These are phyloP conservation scores for Paraconiothyrium sp. DNA, from an alignment of 2,329 filamentous ascomycete species.

Conservation along the genomic window DNA sequence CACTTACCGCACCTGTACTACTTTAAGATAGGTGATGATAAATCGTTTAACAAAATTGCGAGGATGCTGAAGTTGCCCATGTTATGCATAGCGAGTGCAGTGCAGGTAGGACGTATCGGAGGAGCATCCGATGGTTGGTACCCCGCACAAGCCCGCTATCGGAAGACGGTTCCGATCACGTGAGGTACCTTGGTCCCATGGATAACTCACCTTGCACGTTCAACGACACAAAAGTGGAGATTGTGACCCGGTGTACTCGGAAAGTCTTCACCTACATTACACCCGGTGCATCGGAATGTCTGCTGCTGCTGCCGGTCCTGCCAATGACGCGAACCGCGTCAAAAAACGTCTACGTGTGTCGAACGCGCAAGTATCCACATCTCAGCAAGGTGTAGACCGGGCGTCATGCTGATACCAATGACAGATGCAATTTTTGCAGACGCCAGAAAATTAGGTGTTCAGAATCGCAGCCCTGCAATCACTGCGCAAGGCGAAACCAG, in stretches of 20 bases:
- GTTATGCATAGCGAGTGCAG: no score
- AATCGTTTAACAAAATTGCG: no score
- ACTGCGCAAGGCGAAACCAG: not conserved
- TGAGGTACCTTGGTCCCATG: no score
- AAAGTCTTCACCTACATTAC: not conserved
- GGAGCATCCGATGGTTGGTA: not conserved
- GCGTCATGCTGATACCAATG: not conserved
- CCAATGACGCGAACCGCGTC: not conserved
- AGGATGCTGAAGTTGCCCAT: no score
- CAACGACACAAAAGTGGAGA: no score
- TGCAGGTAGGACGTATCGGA: not conserved
- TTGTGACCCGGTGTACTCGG: no score
- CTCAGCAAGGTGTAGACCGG: not conserved
- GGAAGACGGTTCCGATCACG: not conserved
- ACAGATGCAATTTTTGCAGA: conserved; percentile 3
- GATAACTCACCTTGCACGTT: no score
- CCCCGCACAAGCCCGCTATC: not conserved
- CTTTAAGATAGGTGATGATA: no score
- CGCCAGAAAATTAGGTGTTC: not conserved
- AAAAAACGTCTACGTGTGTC: not conserved
- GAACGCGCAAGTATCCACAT: not conserved
- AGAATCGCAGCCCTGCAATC: not conserved
- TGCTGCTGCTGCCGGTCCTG: not conserved
- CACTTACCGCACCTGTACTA: no score
- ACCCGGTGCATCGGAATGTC: not conserved